Percentiles rank a stretch among this genome's conserved stretches.
phyloP scores from a whole-genome alignment of 2,329 filamentous ascomycete species.

The Microdochium nivale region DNA sequence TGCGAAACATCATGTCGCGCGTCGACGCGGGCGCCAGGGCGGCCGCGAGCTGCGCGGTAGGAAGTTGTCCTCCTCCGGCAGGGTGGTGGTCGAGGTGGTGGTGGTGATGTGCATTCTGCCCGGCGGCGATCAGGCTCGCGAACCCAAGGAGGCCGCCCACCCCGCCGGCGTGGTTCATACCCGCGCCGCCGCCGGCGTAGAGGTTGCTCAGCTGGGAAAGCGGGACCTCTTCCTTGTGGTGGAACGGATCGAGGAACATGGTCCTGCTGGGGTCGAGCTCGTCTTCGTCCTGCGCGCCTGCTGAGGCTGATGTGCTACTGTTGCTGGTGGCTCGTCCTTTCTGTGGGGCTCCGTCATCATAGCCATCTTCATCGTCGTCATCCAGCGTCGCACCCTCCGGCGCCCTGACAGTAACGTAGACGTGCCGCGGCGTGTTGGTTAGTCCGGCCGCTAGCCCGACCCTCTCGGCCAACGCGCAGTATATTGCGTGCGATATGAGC shows the following conservation, averaged over 20 bases:
- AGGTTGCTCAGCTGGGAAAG: neutral
- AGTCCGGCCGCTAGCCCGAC: neutral
- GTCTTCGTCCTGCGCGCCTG: neutral
- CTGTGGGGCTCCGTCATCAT: neutral
- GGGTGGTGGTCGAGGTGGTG: neutral
- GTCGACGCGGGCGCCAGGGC: neutral
- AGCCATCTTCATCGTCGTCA: neutral
- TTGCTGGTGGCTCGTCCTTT: neutral
- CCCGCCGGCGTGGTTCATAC: neutral
- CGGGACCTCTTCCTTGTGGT: neutral
- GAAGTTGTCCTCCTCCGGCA: neutral
- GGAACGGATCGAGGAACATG: conserved; percentile 2
- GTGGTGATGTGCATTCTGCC: too few relatives aligned
- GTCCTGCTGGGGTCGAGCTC: neutral
- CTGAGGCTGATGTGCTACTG: neutral
- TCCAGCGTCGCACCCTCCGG: neutral
- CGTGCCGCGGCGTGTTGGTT: neutral
- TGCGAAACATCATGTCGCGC: neutral
- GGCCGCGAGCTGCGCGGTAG: neutral
- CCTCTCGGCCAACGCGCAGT: conserved; percentile 1
- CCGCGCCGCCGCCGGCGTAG: neutral
- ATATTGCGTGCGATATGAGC: conserved; percentile 1
- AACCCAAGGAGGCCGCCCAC: neutral
- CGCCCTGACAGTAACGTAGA: conserved; percentile 1
- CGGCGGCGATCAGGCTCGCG: too few relatives aligned